A percentile compares a stretch with the other conserved stretches of the same genome.
Evolutionary conservation across 2,329 filamentous ascomycete species (phyloP).

Genomic region (Penicillium hordei): DNA sequence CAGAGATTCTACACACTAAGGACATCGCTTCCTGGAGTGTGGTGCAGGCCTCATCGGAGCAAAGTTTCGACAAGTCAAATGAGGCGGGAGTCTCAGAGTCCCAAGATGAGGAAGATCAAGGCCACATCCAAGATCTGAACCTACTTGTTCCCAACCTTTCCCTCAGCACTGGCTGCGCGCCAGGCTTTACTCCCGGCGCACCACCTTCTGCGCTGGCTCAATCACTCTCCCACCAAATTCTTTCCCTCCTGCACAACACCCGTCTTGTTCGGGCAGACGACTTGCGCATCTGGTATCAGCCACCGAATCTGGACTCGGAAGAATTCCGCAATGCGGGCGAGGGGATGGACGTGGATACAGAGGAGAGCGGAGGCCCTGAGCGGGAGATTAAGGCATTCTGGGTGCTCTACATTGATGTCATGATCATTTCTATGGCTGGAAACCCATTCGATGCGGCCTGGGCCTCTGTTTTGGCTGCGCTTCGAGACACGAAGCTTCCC

Average conservation of each 20-base stretch:
- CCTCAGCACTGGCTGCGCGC: constrained; percentile 84
- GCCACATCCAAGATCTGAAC: constrained; percentile 53
- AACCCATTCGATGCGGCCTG: constrained; percentile 91
- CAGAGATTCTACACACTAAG: constrained; percentile 73
- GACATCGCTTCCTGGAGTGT: constrained; percentile 63
- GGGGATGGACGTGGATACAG: constrained; percentile 50
- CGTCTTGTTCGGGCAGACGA: constrained; percentile 65
- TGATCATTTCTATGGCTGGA: constrained; percentile 90
- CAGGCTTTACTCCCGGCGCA: constrained; percentile 78
- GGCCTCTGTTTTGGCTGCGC: constrained; percentile 76
- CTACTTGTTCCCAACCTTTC: constrained; percentile 93
- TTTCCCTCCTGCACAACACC: constrained; percentile 71
- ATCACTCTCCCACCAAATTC: constrained; percentile 76
- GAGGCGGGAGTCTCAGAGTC: constrained; percentile 45
- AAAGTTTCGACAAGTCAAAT: constrained; percentile 33
- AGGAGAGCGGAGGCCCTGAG: constrained; percentile 32
- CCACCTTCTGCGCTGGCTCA: constrained; percentile 80
- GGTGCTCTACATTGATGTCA: constrained; percentile 92
- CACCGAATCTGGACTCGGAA: constrained; percentile 41
- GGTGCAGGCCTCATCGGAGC: constrained; percentile 35
- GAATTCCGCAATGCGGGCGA: constrained; percentile 44
- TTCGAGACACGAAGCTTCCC: constrained; percentile 75
- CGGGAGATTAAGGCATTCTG: constrained; percentile 78
- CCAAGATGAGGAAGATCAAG: constrained; percentile 44
- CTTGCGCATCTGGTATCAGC: constrained; percentile 70